These are phyloP conservation scores for Colletotrichum lindemuthianum DNA, from an alignment of 2,329 filamentous ascomycete genomes.

Conservation along the genomic window DNA sequence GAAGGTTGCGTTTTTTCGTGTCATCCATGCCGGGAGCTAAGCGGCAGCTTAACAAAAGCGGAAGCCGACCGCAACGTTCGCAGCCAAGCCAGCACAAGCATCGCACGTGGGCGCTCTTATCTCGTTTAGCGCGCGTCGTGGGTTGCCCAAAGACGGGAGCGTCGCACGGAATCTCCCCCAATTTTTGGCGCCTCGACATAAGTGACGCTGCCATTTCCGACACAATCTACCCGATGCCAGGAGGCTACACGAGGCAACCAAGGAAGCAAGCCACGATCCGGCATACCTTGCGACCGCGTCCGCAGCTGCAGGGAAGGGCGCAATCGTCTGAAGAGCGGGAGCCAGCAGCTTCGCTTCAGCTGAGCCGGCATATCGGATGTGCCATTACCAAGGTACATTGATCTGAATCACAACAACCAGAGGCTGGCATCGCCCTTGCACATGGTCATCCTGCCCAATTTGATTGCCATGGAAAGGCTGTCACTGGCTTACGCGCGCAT, in stretches of 20 bases:
- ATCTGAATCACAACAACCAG: slow-evolving; percentile 16
- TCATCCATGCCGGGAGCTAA: slow-evolving; percentile 1
- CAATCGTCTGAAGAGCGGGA: not conserved
- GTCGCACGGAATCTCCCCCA: slow-evolving; percentile 10
- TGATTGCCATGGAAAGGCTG: not conserved
- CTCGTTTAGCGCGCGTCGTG: slow-evolving; percentile 2
- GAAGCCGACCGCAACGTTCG: slow-evolving; percentile 10
- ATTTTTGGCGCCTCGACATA: not conserved
- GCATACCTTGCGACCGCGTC: not conserved
- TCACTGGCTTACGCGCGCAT: not conserved
- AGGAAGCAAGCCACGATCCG: slow-evolving; percentile 21
- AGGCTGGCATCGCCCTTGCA: slow-evolving; percentile 3
- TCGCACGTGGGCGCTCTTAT: slow-evolving; percentile 6
- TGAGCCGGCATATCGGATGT: slow-evolving; percentile 6
- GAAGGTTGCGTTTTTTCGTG: not conserved
- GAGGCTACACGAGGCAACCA: slow-evolving; percentile 4
- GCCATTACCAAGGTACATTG: slow-evolving; percentile 10
- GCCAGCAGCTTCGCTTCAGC: slow-evolving; percentile 19
- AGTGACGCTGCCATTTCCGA: slow-evolving; percentile 5
- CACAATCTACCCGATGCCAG: slow-evolving; percentile 14
- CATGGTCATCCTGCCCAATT: slow-evolving; percentile 4
- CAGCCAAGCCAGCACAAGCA: not conserved
- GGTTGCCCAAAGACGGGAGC: slow-evolving; percentile 1
- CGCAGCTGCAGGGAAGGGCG: not conserved
- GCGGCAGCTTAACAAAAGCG: slow-evolving; percentile 6